Evolutionary conservation across 805 yeast genomes (phyloP), one percentile per base, ranked within the genome.

Genomic region (Myxozyma mucilagina): DNA sequence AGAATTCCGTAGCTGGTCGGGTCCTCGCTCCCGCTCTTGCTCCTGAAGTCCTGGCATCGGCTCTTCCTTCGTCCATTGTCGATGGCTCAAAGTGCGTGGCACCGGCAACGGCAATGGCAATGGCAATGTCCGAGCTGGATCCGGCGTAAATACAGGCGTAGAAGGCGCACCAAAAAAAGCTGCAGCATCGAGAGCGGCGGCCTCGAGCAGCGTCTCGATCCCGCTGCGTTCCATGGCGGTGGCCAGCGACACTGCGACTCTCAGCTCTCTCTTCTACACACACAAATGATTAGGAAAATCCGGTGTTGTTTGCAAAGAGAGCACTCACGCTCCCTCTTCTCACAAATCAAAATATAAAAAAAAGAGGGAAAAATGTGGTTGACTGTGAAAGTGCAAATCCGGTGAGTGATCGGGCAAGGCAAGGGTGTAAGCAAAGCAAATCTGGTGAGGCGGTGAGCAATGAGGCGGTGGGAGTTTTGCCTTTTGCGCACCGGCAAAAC

Each of bases 101-200:
- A n/a, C n/a, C n/a, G 7, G 50, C 14, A 18, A 38, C 47, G 39
- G 47, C 32, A 8, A 13, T 42, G 43, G 49, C 18, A 14, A 18
- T 39, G 39, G 47, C 20, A 29, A 24, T 31, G 42, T 7, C 4
- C 18, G 54, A 13, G 53, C 20, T 9, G 38, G 24, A 16, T 36
- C 42, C 13, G 35, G 20, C 20, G 38, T 44, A 20, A 32, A 16
- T 14, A 7, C n/a, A 18, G 36, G 16, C n/a, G 10, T 20, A 35
- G 20, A 13, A 16, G 57, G 49, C 24, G 50, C 41, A 36, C 44
- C 31, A 31, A 61, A 52, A 24, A 41, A 59, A 5, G 56, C 31
- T 8, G 66, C 66, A 13, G 66, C 66, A 47, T 63, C 66, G 11
- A 63, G 47, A n/a, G 66, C 66, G n/a, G 66, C 66, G 34, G 66